Evolutionary conservation across 352 stramenopile genomes (phyloP), one percentile per base, ranked within the genome.

Genomic region (Phytophthora cajani): DNA sequence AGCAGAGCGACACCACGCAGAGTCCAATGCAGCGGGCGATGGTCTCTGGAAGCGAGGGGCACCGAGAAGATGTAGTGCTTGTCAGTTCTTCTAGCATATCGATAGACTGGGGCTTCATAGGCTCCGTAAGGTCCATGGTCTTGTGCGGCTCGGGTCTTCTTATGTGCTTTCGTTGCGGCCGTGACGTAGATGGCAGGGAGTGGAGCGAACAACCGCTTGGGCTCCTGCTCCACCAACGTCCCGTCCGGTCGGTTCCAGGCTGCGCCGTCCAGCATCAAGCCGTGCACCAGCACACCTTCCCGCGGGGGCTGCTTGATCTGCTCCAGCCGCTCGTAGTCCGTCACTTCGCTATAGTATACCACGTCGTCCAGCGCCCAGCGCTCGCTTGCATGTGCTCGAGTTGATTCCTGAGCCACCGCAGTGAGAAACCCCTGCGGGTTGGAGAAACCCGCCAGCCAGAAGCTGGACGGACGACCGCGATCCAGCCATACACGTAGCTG

Each of bases 361-460:
- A 94, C 78, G 30, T 94, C 85, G 54, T 94, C 87, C 23, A 95
- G 78, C 6, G 85, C 82, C 88, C 88, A 95, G 11, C 84, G 83
- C 38, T 95, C 87, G 51, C 69, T 88, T 12, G 80, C 79, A 64
- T 95, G 86, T 19, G 89, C 75, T 17, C 84, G 78, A 19, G 84
- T 87, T 2, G 90, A 80, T 51, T 95, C 88, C 68, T 95, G 88
- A 0, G 81, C 81, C 65, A 94, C 87, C 1, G 85, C 87, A 0
- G 88, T 95, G n/a, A 94, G 63, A 19, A 95, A 90, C 0, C 85
- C 85, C 62, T 92, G 85, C 5, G 87, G 85, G 50, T 94, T 94
- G 1, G 82, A 82, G 55, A 95, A 90, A 0, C 85, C 87, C 3
- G 82, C 77, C 4, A 95, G 81, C 87, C 87, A 95, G 58, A 92